Percentiles rank a stretch among this genome's conserved stretches.
Evolutionary conservation across 208 protist species (phyloP).

Genomic region (Phytomonas francai): DNA sequence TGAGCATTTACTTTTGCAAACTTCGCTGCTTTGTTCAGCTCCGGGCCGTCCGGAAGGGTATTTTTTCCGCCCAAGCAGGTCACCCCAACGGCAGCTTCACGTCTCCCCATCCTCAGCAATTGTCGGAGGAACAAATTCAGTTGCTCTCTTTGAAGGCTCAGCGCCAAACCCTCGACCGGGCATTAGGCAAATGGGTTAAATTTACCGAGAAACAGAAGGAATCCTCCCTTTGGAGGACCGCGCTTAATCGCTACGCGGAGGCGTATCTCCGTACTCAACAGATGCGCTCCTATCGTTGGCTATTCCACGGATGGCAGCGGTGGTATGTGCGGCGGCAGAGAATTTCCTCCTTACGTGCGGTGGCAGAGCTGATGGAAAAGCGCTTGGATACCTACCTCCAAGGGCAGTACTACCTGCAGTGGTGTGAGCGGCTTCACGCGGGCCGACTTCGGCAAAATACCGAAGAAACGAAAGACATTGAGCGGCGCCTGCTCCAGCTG

Average conservation of each 20-base stretch:
- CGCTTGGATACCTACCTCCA: constrained; percentile 27
- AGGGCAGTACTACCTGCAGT: constrained; percentile 32
- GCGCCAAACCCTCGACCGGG: constrained; percentile 30
- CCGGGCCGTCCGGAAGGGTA: not conserved
- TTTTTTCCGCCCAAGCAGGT: no score
- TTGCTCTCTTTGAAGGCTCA: constrained; percentile 34
- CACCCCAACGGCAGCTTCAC: no score
- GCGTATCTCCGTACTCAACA: constrained; percentile 15
- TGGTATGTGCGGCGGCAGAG: constrained; percentile 26
- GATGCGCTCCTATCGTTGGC: constrained; percentile 7
- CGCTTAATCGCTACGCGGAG: constrained; percentile 18
- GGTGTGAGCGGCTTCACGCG: constrained; percentile 34
- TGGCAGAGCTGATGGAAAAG: constrained; percentile 32
- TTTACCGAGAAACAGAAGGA: not conserved
- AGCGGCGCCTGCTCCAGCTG: constrained; percentile 28
- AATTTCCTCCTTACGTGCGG: constrained; percentile 21
- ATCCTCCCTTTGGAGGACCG: not conserved
- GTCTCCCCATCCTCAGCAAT: no score
- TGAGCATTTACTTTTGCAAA: no score
- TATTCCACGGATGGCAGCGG: constrained; percentile 35
- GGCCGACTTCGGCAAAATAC: constrained; percentile 16
- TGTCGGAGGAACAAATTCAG: constrained; percentile 19
- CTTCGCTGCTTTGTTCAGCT: no score
- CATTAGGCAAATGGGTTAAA: constrained; percentile 22
- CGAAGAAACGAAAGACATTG: constrained; percentile 28